Evolutionary conservation across 2,329 filamentous ascomycete genomes (phyloP).

Genomic region (Mycogone perniciosa): DNA sequence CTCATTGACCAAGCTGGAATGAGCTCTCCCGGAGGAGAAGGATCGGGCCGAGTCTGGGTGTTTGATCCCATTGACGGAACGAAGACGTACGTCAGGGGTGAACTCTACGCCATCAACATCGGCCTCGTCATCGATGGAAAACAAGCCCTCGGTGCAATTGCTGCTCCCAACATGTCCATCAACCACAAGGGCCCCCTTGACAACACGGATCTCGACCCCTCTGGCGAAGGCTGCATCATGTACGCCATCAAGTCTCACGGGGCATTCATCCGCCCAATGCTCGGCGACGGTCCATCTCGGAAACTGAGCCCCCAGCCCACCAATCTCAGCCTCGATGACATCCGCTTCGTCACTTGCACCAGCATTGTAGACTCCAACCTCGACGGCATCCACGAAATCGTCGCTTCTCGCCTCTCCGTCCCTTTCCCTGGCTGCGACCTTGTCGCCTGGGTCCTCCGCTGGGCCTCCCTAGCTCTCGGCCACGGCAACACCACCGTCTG

Average conservation of each 20-base stretch:
- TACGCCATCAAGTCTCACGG: constrained; percentile 45
- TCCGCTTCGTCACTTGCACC: constrained; percentile 43
- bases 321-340: constrained; percentile 15
- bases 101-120: constrained; percentile 53
- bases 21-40: constrained; percentile 27
- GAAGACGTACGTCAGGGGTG: constrained; percentile 46
- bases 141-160: constrained; percentile 46
- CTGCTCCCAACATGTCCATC: constrained; percentile 39
- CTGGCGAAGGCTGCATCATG: constrained; percentile 41
- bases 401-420: constrained; percentile 37
- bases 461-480: constrained; percentile 46
- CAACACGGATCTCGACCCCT: constrained; percentile 39
- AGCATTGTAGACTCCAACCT: constrained; percentile 42
- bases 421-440: constrained; percentile 44
- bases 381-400: constrained; percentile 38
- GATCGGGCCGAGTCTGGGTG: constrained; percentile 44
- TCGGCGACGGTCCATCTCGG: constrained; percentile 9
- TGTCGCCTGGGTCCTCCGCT: constrained; percentile 52
- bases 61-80: constrained; percentile 58
- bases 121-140: constrained; percentile 44
- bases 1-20: constrained; percentile 47
- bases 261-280: constrained; percentile 39
- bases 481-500: constrained; percentile 49
- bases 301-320: neutral
- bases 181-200: constrained; percentile 33